Percentiles rank a stretch among this genome's conserved stretches.
Evolutionary conservation across 176 grass and related monocot species (phyloP).

Genomic region (Secale cereale): DNA sequence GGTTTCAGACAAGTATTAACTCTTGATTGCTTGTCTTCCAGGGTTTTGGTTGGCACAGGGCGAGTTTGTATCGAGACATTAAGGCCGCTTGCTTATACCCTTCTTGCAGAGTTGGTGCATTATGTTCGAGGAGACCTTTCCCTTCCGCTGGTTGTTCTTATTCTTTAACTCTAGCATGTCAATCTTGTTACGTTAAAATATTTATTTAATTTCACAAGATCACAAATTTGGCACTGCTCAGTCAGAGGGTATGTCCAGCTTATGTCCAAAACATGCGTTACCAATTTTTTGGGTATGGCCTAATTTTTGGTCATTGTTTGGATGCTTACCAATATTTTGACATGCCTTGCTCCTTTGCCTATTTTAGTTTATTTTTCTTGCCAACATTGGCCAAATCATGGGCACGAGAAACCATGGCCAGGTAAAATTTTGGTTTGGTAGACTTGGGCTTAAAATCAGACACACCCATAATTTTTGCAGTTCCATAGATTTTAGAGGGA

Average conservation of each 20-base stretch:
- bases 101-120: slow-evolving; percentile 97
- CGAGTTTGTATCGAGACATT: slow-evolving; percentile 95
- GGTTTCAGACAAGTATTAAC: slow-evolving; percentile 17
- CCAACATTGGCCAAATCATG: not conserved
- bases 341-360: not conserved
- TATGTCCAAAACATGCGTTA: not conserved
- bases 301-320: not conserved
- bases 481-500: not conserved
- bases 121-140: slow-evolving; percentile 86
- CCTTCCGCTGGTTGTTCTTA: slow-evolving; percentile 58
- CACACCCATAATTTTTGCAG: not conserved
- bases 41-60: slow-evolving; percentile 93
- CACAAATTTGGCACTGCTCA: not conserved
- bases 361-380: not conserved
- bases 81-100: slow-evolving; percentile 90
- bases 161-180: not conserved
- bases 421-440: not conserved
- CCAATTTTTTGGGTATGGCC: not conserved
- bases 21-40: slow-evolving; percentile 40
- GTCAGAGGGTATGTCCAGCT: not conserved
- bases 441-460: not conserved
- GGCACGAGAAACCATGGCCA: not conserved
- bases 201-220: not conserved
- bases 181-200: slow-evolving; percentile 11
- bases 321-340: not conserved